Base-by-base conservation (phyloP, 2,329 filamentous ascomycete species). In the Thielaviopsis populi region DNA sequence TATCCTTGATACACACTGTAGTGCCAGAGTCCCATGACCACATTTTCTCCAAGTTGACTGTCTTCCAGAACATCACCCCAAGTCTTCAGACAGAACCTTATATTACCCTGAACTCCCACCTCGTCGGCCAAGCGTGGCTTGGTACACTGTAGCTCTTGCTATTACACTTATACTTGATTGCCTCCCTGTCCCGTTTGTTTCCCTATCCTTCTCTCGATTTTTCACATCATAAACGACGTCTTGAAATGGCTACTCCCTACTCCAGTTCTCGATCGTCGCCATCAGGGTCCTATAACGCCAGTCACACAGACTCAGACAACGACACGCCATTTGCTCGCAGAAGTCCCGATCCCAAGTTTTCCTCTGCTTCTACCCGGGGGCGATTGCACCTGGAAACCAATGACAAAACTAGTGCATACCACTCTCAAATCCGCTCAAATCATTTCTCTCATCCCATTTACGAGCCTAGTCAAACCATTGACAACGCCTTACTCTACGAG, bases 241-340 rank as follows among this genome's bases (percentile, higher is more conserved):
- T 41, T 22, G 37, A 59, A 59, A 61, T 54, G 41, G 59, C 61
- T 22, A 56, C 64, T 15, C 63, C 64, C 19, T 66, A 66, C 37
- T 56, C 64, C 41, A 59, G 61, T 8, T 48, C 64, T 17, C 54
- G 59, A 4, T 63, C 64, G 19, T 66, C 64, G 33, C 33, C 54
- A 11, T 42, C 50, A 40, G 54, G 62, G 33, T 61, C 64, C n/a
- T 60, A 59, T 41, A 59, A 63, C 30, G 54, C 27, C n/a, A 42
- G 48, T 19, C 48, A 43, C 15, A 63, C 61, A 27, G 61, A 60
- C 56, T 66, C 64, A 2, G 64, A 66, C 56, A 66, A 63, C 59
- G 64, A 66, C 53, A 66, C 61, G 0, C 58, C 64, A 6, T 48
- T 66, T 63, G 64, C 64, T 10, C 61, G 42, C 19, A 46, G 58